phyloP scores from a whole-genome alignment of 768 basidiomycete species.

The Auricularia auricula-judae region DNA sequence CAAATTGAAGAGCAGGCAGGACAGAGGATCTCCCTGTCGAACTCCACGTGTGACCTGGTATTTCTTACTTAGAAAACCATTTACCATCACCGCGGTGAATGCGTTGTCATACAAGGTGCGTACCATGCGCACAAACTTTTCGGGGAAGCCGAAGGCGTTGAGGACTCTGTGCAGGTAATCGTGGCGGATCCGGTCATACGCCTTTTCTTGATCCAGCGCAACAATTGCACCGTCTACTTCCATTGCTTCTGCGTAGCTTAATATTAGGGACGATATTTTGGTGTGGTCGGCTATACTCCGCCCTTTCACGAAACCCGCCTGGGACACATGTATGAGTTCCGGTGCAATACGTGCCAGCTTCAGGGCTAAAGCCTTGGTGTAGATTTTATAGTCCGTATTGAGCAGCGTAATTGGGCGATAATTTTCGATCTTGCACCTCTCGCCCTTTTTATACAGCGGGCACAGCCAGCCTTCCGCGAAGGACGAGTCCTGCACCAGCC shows the following conservation, averaged over 20 bases:
- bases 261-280: constrained; percentile 12
- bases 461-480: constrained; percentile 25
- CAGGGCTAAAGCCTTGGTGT: constrained; percentile 16
- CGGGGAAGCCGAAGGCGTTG: constrained; percentile 2
- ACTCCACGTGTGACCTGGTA: constrained; percentile 23
- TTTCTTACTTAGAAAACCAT: constrained; percentile 16
- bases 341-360: constrained; percentile 9
- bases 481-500: not conserved
- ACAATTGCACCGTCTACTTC: constrained; percentile 9
- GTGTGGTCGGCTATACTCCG: constrained; percentile 23
- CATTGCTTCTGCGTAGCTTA: constrained; percentile 7
- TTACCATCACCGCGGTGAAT: constrained; percentile 21
- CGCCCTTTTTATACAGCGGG: constrained; percentile 30
- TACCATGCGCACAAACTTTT: constrained; percentile 14
- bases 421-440: constrained; percentile 6
- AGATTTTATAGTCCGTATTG: constrained; percentile 22
- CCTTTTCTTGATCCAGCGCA: constrained; percentile 12
- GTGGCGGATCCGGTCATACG: constrained; percentile 12
- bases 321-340: constrained; percentile 21
- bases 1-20: constrained; percentile 28
- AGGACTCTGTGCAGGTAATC: constrained; percentile 11
- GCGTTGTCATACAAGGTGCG: constrained; percentile 20
- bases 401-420: constrained; percentile 16
- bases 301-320: constrained; percentile 28
- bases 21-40: constrained; percentile 28